A percentile compares a stretch with the other conserved stretches of the same genome.
phyloP scores from a whole-genome alignment of 2,329 filamentous ascomycete species.

The Penicillium polonicum region DNA sequence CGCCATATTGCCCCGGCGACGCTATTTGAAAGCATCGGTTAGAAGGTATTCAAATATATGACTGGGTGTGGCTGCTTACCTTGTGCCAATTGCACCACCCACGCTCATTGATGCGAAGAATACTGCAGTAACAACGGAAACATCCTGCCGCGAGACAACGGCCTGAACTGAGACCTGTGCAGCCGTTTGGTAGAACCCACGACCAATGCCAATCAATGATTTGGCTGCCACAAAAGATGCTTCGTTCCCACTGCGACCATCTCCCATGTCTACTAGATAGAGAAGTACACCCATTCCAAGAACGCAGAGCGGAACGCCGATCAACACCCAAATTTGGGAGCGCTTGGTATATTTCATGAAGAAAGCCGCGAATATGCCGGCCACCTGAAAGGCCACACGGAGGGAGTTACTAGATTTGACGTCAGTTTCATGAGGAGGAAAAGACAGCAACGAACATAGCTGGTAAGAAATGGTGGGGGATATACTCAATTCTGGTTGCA shows the following conservation, averaged over 20 bases:
- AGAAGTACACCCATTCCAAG: conserved; percentile 36
- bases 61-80: conserved; percentile 10
- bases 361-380: conserved; percentile 36
- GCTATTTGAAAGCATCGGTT: conserved; percentile 2
- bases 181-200: conserved; percentile 37
- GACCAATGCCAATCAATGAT: conserved; percentile 35
- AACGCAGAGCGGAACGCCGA: conserved; percentile 35
- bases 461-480: neutral
- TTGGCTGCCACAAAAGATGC: conserved; percentile 39
- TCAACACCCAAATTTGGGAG: conserved; percentile 35
- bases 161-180: conserved; percentile 40
- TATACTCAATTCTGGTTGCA: conserved; percentile 31
- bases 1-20: conserved; percentile 42
- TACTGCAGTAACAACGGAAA: conserved; percentile 39
- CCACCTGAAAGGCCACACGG: conserved; percentile 40
- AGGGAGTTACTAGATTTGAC: conserved; percentile 28
- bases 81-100: conserved; percentile 36
- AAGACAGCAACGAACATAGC: neutral
- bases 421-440: neutral
- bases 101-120: conserved; percentile 39
- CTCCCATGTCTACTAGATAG: conserved; percentile 26
- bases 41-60: neutral
- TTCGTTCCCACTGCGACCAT: conserved; percentile 31
- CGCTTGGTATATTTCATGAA: conserved; percentile 41
- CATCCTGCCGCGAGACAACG: conserved; percentile 34